These are phyloP conservation scores for Boletus mariae DNA, from an alignment of 1,284 basidiomycete species.

Conservation along the genomic window DNA sequence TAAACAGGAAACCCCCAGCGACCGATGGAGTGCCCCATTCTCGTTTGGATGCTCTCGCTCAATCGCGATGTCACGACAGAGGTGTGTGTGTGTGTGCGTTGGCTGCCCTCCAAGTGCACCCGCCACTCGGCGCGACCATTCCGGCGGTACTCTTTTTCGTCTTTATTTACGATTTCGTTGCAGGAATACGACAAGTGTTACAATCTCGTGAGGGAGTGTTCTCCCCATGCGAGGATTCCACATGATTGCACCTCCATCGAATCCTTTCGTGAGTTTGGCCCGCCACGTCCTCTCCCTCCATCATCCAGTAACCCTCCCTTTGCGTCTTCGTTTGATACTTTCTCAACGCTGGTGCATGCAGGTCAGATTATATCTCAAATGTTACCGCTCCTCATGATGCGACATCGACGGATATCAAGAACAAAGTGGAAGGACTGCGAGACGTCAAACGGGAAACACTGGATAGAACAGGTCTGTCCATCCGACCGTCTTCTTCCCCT, in stretches of 20 bases:
- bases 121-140: conserved; percentile 1
- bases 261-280: conserved; percentile 53
- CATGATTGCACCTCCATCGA: conserved; percentile 56
- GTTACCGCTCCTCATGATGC: conserved; percentile 80
- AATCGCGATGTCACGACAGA: conserved; percentile 67
- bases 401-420: conserved; percentile 72
- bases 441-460: conserved; percentile 65
- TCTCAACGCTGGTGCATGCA: conserved; percentile 26
- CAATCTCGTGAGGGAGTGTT: conserved; percentile 51
- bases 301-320: background rate
- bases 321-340: background rate
- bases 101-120: background rate
- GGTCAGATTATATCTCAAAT: conserved; percentile 67
- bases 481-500: background rate
- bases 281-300: background rate
- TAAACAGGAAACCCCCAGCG: background rate
- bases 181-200: conserved; percentile 71
- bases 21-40: conserved; percentile 54
- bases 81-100: conserved; percentile 38
- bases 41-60: conserved; percentile 74
- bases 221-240: conserved; percentile 49
- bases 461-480: conserved; percentile 69
- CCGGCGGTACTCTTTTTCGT: conserved; percentile 1
- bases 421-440: conserved; percentile 65
- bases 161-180: background rate